Evolutionary conservation across 768 basidiomycete species (phyloP), one percentile per base, ranked within the genome.

Genomic region (Lactifluus echinatus): DNA sequence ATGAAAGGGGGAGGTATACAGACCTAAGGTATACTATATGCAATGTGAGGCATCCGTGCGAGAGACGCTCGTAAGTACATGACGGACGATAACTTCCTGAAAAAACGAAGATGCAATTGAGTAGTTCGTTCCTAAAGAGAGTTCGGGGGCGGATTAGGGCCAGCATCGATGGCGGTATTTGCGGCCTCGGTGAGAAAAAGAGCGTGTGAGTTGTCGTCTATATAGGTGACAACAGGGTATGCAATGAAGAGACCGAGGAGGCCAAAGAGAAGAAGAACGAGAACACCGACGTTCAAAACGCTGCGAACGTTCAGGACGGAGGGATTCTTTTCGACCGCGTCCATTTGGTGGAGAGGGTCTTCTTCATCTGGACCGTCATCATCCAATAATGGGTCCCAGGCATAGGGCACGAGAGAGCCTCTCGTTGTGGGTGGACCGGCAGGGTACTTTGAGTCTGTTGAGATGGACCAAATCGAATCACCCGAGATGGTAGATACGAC

Each of bases 161-260:
- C 37, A 6, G 86, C 85, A 24, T 79, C 85, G 2, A 69, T 72
- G 68, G 91, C 92, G 62, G 87, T 80, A 63, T 87, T 89, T 10
- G 84, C 79, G 51, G 26, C 23, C 28, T 53, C 46, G 0, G 80
- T 79, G 52, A 85, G 81, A 5, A 75, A 73, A 36, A 65, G 47
- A 53, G 75, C 76, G 40, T 69, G 67, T 1, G 67, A 64, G 24
- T 70, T 66, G 51, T 75, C 66, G 3, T 69, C 64, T 66, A 78
- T 79, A 57, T 79, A 85, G 57, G 63, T 73, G 63, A 83, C 66
- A 63, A 95, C 79, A 3, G 94, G 93, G 67, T 89, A 94, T 40
- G 84, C 81, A 50, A 89, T 81, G 69, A 95, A 96, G 8, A 96
- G 79, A 36, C 71, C 70, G 53, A 96, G 70, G 57, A 96, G 71